phyloP scores from a whole-genome alignment of 148 eudicot genomes.

The Rhododendron williamsianum region DNA sequence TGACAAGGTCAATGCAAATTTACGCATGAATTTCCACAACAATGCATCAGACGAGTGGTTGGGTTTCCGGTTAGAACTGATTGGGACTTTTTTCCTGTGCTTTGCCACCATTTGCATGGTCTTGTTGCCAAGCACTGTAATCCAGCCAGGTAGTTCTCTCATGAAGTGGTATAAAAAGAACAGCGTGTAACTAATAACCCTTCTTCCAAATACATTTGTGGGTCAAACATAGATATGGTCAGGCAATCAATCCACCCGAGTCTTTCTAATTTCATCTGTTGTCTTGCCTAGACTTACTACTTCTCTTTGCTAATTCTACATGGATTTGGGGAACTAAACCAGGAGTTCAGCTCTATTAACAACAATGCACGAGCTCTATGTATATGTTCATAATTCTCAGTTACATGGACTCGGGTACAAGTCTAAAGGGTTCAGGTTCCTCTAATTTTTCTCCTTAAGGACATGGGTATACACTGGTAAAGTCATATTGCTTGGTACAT shows the following conservation, averaged over 20 bases:
- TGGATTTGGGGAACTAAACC: background rate
- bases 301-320: background rate
- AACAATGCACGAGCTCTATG: background rate
- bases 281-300: background rate
- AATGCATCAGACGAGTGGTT: constrained; percentile 44
- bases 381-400: background rate
- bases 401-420: background rate
- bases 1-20: constrained; percentile 30
- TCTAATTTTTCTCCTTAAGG: background rate
- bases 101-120: constrained; percentile 32
- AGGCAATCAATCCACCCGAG: background rate
- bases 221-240: background rate
- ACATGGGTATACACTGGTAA: too few species aligned
- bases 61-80: constrained; percentile 41
- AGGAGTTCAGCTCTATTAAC: background rate
- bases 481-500: too few species aligned
- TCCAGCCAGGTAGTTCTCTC: constrained; percentile 31
- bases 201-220: background rate
- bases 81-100: constrained; percentile 36
- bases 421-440: background rate
- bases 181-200: background rate
- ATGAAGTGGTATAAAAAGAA: background rate
- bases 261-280: background rate
- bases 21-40: constrained; percentile 44
- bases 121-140: constrained; percentile 33